Conservation (phyloP, 2,329 filamentous ascomycete species). For the Aureobasidium pullulans region DNA sequence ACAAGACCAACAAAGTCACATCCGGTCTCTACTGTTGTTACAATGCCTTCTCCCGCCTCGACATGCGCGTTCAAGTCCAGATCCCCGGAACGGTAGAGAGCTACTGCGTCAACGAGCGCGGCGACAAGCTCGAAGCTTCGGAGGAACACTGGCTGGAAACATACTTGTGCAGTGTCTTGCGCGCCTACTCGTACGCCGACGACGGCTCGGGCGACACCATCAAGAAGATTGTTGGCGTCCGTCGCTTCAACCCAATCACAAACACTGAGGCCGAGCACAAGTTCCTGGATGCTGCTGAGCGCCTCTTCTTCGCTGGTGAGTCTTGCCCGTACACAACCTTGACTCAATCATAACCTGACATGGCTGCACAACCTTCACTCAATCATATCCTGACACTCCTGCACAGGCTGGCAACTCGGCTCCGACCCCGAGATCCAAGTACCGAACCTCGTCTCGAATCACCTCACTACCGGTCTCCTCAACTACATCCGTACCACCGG, state of each 20-base stretch:
- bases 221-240: slow-evolving; percentile 93
- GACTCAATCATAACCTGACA: no score
- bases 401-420: slow-evolving; percentile 79
- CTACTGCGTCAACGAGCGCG: slow-evolving; percentile 94
- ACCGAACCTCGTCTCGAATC: slow-evolving; percentile 92
- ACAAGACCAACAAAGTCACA: slow-evolving; percentile 80
- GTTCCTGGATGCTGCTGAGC: slow-evolving; percentile 89
- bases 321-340: background rate
- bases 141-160: slow-evolving; percentile 97
- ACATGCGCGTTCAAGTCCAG: slow-evolving; percentile 97
- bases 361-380: no score
- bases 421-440: slow-evolving; percentile 97
- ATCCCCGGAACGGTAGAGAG: slow-evolving; percentile 95
- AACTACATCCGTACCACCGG: slow-evolving; percentile 95
- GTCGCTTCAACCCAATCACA: slow-evolving; percentile 93
- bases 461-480: slow-evolving; percentile 85
- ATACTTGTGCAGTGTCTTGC: slow-evolving; percentile 87
- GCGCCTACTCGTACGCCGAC: slow-evolving; percentile 94
- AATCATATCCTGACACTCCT: background rate
- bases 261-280: slow-evolving; percentile 98
- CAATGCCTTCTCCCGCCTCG: slow-evolving; percentile 95
- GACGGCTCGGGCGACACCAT: slow-evolving; percentile 91
- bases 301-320: slow-evolving; percentile 83
- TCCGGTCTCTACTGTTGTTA: slow-evolving; percentile 97
- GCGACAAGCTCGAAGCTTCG: slow-evolving; percentile 86